These are phyloP conservation scores for Malus hybrid DNA, from an alignment of 331 rosid species.

Conservation along the genomic window DNA sequence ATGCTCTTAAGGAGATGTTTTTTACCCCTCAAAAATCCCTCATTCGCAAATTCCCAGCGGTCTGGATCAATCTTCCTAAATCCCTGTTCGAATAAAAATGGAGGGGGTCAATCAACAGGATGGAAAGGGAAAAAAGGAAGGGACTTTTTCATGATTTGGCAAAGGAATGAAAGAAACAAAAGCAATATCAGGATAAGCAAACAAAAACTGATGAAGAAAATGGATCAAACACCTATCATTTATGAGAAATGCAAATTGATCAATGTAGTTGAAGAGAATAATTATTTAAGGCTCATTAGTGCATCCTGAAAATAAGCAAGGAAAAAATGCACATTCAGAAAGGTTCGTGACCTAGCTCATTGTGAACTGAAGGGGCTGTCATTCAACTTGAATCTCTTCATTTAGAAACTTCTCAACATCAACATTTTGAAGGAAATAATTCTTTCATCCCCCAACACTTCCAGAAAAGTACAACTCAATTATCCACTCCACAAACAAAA, in stretches of 20 bases:
- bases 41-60: constrained; percentile 98
- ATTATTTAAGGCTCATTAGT: neutral
- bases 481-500: neutral
- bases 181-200: neutral
- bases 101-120: constrained; percentile 4
- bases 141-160: neutral
- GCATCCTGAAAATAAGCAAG: neutral
- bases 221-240: neutral
- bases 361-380: neutral
- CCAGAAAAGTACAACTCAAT: neutral
- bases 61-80: constrained; percentile 98
- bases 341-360: neutral
- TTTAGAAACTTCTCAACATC: neutral
- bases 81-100: constrained; percentile 46
- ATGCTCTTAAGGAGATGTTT: constrained; percentile 84
- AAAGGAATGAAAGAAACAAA: neutral
- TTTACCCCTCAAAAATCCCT: constrained; percentile 85
- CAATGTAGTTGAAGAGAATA: neutral
- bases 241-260: neutral
- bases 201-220: neutral
- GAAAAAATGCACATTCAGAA: neutral
- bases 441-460: neutral
- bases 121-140: neutral
- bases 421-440: neutral
- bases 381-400: neutral